Base-by-base conservation (phyloP, 768 basidiomycete genomes). In the Mycena belliarum region DNA sequence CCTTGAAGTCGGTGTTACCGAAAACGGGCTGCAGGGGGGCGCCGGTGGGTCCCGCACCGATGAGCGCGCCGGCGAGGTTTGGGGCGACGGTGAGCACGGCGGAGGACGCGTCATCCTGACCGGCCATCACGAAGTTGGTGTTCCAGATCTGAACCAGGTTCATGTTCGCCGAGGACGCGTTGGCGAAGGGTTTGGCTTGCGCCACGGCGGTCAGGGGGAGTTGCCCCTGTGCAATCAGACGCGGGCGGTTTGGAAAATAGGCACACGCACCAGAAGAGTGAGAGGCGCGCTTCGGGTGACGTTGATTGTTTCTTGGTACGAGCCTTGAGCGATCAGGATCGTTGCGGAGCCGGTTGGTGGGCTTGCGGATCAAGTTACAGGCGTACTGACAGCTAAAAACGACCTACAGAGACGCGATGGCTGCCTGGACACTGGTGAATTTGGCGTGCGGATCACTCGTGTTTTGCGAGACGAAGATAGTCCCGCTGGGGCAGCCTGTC, bases 211-310 rank as follows among this genome's bases (percentile, higher is more conserved):
- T 69, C 0, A 69, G 45, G 8, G 78, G 70, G 8, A 86, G 73
- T 69, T 87, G 83, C 20, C 85, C 85, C 84, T 76, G 48, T 41
- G 4, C n/a, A 43, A 44, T 44, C 16, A 21, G 25, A 16, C 29
- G 12, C 49, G 12, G 48, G 37, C 11, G 26, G 38, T 45, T 47
- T 29, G 4, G 7, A 70, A 61, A n/a, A n/a, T n/a, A n/a, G n/a
- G n/a, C n/a, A n/a, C n/a, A n/a, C n/a, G n/a, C n/a, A 85, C 87
- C 29, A 89, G 70, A 20, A 88, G 71, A 0, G 81, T 85, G 35
- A 87, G 69, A 18, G 85, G 81, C 1, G 73, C 82, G 49, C 66
- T 68, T 40, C 84, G 74, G 0, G 84, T 81, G 20, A 88, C 72
- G 50, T 84, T 86, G 6, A 88, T 64, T 0, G 76, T 78, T 69